Percentiles rank a stretch among this genome's conserved stretches.
Conservation (phyloP, 2,329 filamentous ascomycete species). For the Remersonia thermophila region DNA sequence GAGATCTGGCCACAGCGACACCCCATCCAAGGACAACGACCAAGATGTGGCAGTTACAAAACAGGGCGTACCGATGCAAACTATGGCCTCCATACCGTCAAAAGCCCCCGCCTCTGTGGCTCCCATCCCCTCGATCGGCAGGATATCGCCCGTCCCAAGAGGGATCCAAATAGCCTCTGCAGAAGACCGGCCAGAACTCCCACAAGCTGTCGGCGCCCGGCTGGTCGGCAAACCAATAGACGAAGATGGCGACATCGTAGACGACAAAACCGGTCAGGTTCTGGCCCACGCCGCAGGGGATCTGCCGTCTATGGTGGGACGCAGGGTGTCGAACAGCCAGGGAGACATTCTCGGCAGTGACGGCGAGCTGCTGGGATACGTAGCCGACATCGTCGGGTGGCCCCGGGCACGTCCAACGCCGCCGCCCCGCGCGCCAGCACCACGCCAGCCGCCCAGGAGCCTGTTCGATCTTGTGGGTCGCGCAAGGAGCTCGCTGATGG, state of each 20-base stretch:
- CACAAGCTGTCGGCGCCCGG: constrained; percentile 18
- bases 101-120: constrained; percentile 29
- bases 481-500: constrained; percentile 25
- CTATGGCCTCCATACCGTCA: no score
- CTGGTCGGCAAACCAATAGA: constrained; percentile 38
- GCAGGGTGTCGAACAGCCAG: constrained; percentile 29
- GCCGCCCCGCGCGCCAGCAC: constrained; percentile 1
- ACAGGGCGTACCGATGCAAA: no score
- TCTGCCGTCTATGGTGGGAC: constrained; percentile 42
- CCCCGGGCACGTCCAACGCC: constrained; percentile 5
- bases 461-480: constrained; percentile 24
- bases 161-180: constrained; percentile 19
- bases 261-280: constrained; percentile 34
- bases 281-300: constrained; percentile 41
- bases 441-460: constrained; percentile 15
- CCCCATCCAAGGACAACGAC: no score
- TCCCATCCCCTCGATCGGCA: constrained; percentile 26
- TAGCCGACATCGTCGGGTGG: constrained; percentile 24
- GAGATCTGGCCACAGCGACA: no score
- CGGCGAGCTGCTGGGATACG: constrained; percentile 32
- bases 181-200: constrained; percentile 19
- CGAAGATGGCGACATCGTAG: constrained; percentile 42
- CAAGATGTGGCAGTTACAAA: no score
- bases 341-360: constrained; percentile 35
- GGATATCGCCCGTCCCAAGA: constrained; percentile 24